phyloP scores from a whole-genome alignment of 768 basidiomycete genomes.

The Sarcodon sp. region DNA sequence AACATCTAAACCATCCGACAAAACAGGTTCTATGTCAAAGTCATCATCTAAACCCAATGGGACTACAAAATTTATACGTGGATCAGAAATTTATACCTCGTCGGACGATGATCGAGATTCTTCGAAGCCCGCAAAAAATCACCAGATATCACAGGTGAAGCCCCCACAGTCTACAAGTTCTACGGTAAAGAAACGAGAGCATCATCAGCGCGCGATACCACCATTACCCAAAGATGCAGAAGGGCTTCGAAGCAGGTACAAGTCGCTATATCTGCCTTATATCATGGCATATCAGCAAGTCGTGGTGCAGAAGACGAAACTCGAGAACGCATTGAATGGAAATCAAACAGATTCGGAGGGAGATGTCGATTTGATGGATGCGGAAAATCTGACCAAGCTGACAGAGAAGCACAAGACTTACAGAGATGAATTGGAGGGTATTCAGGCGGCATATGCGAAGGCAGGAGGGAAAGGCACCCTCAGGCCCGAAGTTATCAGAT shows the following conservation, averaged over 20 bases:
- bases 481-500: neutral
- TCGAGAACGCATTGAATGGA: constrained; percentile 37
- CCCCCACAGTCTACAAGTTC: constrained; percentile 4
- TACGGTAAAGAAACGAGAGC: constrained; percentile 5
- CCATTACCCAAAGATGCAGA: constrained; percentile 35
- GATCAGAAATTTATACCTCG: constrained; percentile 53
- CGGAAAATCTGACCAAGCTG: constrained; percentile 26
- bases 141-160: constrained; percentile 9
- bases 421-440: constrained; percentile 40
- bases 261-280: constrained; percentile 38
- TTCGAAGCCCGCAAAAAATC: constrained; percentile 20
- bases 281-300: constrained; percentile 31
- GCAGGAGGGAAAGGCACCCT: constrained; percentile 9
- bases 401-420: constrained; percentile 30
- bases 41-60: neutral
- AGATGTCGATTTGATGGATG: constrained; percentile 38
- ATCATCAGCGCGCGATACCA: constrained; percentile 5
- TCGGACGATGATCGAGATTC: constrained; percentile 37
- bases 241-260: constrained; percentile 40
- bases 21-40: constrained; percentile 16
- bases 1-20: constrained; percentile 9
- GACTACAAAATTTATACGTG: constrained; percentile 17
- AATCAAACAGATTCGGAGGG: constrained; percentile 19
- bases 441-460: constrained; percentile 25
- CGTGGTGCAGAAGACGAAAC: constrained; percentile 33